Evolutionary conservation across 768 basidiomycete species (phyloP).

Genomic region (Termitomyces sp.): DNA sequence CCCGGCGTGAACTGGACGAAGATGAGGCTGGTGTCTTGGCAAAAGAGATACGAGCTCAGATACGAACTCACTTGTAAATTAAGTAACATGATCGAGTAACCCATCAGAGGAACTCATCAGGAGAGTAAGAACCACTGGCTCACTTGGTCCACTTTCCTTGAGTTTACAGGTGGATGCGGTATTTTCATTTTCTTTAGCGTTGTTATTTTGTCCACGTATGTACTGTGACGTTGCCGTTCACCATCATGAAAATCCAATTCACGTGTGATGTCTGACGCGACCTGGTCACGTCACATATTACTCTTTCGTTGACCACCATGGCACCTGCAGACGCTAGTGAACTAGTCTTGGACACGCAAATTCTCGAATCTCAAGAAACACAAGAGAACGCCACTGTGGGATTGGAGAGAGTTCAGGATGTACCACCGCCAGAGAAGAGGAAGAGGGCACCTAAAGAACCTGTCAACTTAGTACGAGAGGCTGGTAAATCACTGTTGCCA

Average conservation of each 20-base stretch:
- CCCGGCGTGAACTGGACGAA: constrained; percentile 53
- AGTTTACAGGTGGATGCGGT: not conserved
- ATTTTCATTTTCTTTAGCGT: not conserved
- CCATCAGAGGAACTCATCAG: too few relatives aligned
- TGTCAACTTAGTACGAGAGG: constrained; percentile 21
- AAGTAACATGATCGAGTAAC: not conserved
- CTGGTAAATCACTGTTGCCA: constrained; percentile 72
- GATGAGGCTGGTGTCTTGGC: constrained; percentile 45
- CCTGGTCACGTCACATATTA: constrained; percentile 13
- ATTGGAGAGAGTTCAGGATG: constrained; percentile 1
- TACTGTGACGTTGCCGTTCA: too few relatives aligned
- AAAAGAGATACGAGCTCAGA: constrained; percentile 38
- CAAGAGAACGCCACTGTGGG: not conserved
- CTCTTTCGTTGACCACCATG: constrained; percentile 1
- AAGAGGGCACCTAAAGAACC: constrained; percentile 21
- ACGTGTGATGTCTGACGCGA: constrained; percentile 11
- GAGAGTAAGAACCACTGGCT: not conserved
- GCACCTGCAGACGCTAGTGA: not conserved
- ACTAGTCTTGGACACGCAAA: not conserved
- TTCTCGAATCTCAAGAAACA: not conserved
- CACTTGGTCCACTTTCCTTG: not conserved
- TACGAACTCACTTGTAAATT: constrained; percentile 36
- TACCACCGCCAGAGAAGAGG: constrained; percentile 17
- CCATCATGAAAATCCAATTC: not conserved
- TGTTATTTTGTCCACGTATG: too few relatives aligned